Evolutionary conservation across 225 moss, liverwort and hornwort species (phyloP).

Genomic region (Neckera pumila): DNA sequence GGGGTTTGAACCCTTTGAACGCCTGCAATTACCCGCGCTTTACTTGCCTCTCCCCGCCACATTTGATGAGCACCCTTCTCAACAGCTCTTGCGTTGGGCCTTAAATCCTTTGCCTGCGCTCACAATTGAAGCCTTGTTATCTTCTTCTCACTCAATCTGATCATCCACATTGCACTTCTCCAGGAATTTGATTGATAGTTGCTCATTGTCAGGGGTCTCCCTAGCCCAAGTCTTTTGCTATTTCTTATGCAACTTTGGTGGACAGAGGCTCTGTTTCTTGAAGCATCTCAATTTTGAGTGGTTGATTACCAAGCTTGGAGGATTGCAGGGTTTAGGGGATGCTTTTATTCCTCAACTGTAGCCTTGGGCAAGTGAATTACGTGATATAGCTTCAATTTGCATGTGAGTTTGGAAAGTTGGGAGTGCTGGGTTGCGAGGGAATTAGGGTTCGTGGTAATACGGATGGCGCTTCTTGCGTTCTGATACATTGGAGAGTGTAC

Average conservation of each 20-base stretch:
- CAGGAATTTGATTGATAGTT: too few species aligned
- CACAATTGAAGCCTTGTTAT: accelerated
- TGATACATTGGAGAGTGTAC: neutral
- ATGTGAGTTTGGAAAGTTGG: too few species aligned
- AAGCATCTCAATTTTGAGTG: too few species aligned
- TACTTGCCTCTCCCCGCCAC: neutral
- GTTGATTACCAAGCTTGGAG: too few species aligned
- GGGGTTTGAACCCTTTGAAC: neutral
- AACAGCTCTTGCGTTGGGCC: neutral
- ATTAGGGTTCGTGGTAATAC: neutral
- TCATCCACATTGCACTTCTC: accelerated
- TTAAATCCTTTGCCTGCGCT: neutral
- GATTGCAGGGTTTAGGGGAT: too few species aligned
- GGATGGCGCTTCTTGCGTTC: neutral
- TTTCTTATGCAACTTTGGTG: neutral
- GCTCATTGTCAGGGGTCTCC: too few species aligned
- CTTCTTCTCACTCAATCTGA: neutral
- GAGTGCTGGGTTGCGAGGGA: neutral
- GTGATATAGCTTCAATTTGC: neutral
- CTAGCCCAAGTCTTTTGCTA: neutral
- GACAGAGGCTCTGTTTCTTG: too few species aligned
- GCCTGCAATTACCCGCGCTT: neutral
- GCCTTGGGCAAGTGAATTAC: neutral
- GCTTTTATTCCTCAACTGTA: too few species aligned
- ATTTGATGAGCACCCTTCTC: neutral